A percentile compares a stretch with the other conserved stretches of the same genome.
phyloP scores from a whole-genome alignment of 345 rosid genomes.

The Trapa incisa region DNA sequence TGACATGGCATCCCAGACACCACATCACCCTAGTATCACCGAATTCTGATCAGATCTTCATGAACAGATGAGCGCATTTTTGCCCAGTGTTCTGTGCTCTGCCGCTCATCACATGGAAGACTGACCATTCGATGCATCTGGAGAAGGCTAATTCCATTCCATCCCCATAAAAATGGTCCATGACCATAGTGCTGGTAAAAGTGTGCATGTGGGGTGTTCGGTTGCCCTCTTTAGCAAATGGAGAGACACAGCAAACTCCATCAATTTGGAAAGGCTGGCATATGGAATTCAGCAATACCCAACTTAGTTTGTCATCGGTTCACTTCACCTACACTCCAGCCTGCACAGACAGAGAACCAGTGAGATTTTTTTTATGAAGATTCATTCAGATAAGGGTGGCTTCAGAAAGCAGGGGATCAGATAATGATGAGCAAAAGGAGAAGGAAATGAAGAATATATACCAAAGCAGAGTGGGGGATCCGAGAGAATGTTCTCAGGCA shows the following conservation, averaged over 20 bases:
- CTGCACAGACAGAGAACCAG: not conserved
- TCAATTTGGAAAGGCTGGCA: not conserved
- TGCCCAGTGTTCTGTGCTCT: too few species aligned
- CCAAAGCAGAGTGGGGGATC: slow-evolving; percentile 2
- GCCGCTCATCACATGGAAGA: too few species aligned
- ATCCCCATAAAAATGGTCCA: too few species aligned
- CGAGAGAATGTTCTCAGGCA: not conserved
- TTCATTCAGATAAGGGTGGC: not conserved
- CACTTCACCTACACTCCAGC: not conserved
- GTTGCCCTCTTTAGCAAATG: too few species aligned
- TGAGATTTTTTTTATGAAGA: not conserved
- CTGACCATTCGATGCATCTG: too few species aligned
- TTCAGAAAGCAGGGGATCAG: not conserved
- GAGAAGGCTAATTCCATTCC: too few species aligned
- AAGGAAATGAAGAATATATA: not conserved
- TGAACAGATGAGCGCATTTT: too few species aligned
- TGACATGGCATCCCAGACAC: not conserved
- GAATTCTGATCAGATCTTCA: too few species aligned
- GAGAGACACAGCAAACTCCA: too few species aligned
- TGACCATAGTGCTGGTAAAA: too few species aligned
- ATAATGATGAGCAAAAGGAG: not conserved
- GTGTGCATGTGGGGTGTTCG: too few species aligned
- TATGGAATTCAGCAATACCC: not conserved
- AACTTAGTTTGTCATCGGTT: not conserved
- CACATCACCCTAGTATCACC: not conserved